phyloP scores from a whole-genome alignment of 2,329 filamentous ascomycete genomes.

The Thelonectria blattea region DNA sequence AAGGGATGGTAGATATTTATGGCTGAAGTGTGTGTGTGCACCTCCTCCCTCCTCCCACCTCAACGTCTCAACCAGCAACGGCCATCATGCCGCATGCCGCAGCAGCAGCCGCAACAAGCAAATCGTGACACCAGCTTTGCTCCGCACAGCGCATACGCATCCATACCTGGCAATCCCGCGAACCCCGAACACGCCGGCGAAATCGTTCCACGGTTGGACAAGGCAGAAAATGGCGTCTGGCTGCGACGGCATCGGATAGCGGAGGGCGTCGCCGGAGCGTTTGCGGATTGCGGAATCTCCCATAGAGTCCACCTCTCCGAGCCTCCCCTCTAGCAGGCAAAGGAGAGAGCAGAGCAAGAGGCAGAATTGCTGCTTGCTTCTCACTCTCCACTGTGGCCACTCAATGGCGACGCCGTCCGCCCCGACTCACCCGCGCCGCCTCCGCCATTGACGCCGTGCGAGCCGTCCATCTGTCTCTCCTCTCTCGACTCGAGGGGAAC shows the following conservation, averaged over 20 bases:
- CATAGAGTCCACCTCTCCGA: constrained; percentile 12
- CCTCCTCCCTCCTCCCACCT: constrained; percentile 19
- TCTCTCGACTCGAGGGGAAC: neutral
- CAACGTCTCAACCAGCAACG: constrained; percentile 8
- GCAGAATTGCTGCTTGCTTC: neutral
- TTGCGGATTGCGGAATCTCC: constrained; percentile 3
- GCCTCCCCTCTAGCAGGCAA: constrained; percentile 1
- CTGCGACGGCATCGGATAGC: constrained; percentile 1
- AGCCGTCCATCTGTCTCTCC: neutral
- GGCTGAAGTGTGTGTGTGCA: constrained; percentile 24
- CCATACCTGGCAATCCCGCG: constrained; percentile 8
- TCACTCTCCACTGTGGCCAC: neutral
- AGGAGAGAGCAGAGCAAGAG: neutral
- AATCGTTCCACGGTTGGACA: neutral
- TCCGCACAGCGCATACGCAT: constrained; percentile 6
- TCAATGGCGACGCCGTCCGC: neutral
- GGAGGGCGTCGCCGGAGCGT: constrained; percentile 10
- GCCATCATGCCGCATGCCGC: constrained; percentile 13
- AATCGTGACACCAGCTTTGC: constrained; percentile 14
- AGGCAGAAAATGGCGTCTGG: neutral
- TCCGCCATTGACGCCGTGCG: neutral
- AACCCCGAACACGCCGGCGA: constrained; percentile 34
- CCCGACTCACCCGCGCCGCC: neutral
- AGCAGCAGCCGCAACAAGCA: too few relatives aligned
- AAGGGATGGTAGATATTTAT: constrained; percentile 38